A percentile compares a stretch with the other conserved stretches of the same genome.
Evolutionary conservation across 345 rosid species (phyloP).

Genomic region (Odontarrhena argentea): DNA sequence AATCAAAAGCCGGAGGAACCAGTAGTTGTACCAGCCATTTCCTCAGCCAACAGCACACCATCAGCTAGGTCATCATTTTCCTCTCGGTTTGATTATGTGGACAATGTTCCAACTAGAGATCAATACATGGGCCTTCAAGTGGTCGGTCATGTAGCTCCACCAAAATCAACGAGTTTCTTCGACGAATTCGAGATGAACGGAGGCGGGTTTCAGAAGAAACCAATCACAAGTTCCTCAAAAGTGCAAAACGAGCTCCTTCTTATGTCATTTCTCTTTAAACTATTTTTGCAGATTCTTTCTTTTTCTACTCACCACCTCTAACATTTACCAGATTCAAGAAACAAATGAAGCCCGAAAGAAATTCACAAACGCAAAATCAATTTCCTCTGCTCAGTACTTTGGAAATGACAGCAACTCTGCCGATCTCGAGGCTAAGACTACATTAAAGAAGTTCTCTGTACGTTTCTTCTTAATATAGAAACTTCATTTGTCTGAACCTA

Average conservation of each 20-base stretch:
- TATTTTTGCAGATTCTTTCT: not conserved
- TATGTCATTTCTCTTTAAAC: constrained; percentile 7
- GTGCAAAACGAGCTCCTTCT: constrained; percentile 50
- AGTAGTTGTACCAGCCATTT: constrained; percentile 40
- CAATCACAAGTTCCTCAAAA: constrained; percentile 61
- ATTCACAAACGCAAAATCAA: constrained; percentile 93
- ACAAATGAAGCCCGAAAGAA: constrained; percentile 90
- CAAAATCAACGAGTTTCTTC: constrained; percentile 80
- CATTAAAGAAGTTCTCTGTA: constrained; percentile 77
- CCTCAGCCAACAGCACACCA: constrained; percentile 48
- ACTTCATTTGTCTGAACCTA: not conserved
- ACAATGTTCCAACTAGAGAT: constrained; percentile 60
- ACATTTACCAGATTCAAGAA: constrained; percentile 60
- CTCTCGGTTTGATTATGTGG: constrained; percentile 88
- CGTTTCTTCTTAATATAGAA: too few species aligned
- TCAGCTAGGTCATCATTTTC: constrained; percentile 60
- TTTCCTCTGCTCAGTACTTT: constrained; percentile 88
- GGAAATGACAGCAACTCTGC: constrained; percentile 62
- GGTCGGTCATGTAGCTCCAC: constrained; percentile 88
- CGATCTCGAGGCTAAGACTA: constrained; percentile 64
- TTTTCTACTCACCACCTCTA: constrained; percentile 7
- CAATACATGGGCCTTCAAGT: constrained; percentile 58
- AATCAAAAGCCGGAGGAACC: constrained; percentile 96
- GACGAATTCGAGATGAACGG: constrained; percentile 81
- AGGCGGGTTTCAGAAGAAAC: constrained; percentile 66